These are phyloP conservation scores for Aegilops bicornis DNA, from an alignment of 176 grass and related monocot species.

Conservation along the genomic window DNA sequence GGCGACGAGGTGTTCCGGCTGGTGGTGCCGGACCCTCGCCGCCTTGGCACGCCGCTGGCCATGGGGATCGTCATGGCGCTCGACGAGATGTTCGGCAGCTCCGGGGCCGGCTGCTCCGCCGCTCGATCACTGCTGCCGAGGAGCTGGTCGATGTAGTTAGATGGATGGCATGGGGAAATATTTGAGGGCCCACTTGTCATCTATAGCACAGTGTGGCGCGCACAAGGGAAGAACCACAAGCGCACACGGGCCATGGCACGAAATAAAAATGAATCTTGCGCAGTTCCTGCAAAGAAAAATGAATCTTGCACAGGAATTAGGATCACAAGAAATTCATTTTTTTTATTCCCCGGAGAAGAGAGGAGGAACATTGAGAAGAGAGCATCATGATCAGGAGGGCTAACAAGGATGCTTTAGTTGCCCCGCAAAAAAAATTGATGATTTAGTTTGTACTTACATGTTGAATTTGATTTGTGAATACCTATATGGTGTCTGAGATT, in stretches of 20 bases:
- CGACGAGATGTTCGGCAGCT: constrained; percentile 64
- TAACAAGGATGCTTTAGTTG: neutral
- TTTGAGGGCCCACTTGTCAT: neutral
- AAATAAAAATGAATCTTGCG: neutral
- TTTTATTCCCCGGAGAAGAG: neutral
- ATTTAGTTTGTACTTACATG: neutral
- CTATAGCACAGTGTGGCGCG: neutral
- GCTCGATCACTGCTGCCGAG: constrained; percentile 30
- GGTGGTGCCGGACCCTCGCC: constrained; percentile 18
- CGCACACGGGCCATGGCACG: neutral
- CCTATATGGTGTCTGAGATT: neutral
- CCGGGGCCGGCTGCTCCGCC: neutral
- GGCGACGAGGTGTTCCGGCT: constrained; percentile 65
- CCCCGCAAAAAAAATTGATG: no score
- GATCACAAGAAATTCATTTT: neutral
- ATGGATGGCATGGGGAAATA: neutral
- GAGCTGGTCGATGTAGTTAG: constrained; percentile 42
- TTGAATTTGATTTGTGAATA: neutral
- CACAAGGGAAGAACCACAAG: neutral
- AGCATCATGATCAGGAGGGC: neutral
- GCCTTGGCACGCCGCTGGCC: constrained; percentile 45
- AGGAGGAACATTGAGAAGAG: neutral
- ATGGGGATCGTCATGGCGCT: constrained; percentile 82
- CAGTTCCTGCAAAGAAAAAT: neutral
- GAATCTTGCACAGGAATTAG: neutral